Conservation (phyloP, 2,329 filamentous ascomycete genomes). For the Fusarium bactridioides region DNA sequence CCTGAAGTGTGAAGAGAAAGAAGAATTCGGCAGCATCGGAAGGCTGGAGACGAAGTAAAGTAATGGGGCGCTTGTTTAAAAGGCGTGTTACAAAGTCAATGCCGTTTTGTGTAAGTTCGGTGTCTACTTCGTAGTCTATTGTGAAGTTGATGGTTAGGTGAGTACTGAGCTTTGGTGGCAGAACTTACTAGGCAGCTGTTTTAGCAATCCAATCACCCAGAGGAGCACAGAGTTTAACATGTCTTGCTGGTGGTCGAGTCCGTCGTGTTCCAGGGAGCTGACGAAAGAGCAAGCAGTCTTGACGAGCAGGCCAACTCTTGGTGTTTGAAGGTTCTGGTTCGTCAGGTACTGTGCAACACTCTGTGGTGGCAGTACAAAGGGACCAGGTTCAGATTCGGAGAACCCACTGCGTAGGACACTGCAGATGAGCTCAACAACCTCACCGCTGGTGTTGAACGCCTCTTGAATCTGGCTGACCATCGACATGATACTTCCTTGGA, state of each 20-base stretch:
- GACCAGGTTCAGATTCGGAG: constrained; percentile 75
- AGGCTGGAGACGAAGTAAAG: constrained; percentile 67
- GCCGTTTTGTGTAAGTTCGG: constrained; percentile 76
- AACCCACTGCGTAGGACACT: constrained; percentile 77
- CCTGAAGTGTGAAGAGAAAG: constrained; percentile 75
- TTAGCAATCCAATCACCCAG: constrained; percentile 70
- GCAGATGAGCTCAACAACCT: constrained; percentile 77
- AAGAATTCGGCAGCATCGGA: constrained; percentile 68
- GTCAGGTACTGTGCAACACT: constrained; percentile 73
- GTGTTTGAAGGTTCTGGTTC: constrained; percentile 65
- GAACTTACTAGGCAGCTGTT: constrained; percentile 64
- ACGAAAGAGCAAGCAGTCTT: constrained; percentile 76
- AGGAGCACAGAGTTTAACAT: constrained; percentile 63
- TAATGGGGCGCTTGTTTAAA: constrained; percentile 65
- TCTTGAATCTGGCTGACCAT: constrained; percentile 57
- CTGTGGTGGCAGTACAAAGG: constrained; percentile 76
- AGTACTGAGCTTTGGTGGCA: background rate
- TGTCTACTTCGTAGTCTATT: constrained; percentile 72
- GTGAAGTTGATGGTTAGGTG: background rate
- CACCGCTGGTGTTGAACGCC: constrained; percentile 66
- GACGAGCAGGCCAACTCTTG: constrained; percentile 73
- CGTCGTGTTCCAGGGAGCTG: constrained; percentile 62
- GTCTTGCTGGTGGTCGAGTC: constrained; percentile 52
- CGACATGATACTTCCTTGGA: constrained; percentile 58
- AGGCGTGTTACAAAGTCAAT: constrained; percentile 76